These are phyloP conservation scores for Alternaria ethzedia DNA, from an alignment of 2,329 filamentous ascomycete genomes.

Conservation along the genomic window DNA sequence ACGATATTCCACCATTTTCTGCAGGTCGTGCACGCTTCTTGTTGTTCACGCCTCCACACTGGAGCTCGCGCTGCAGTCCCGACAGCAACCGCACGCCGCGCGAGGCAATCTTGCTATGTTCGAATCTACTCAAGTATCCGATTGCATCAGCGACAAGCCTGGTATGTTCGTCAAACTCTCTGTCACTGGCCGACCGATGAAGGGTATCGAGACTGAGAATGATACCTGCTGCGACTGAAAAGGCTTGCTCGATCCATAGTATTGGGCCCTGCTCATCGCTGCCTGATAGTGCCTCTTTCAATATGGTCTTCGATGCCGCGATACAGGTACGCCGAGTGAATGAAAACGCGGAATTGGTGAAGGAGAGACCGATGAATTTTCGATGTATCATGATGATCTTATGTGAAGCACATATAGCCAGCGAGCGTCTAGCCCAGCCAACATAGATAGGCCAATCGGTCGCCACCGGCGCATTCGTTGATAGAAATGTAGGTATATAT, in stretches of 20 bases:
- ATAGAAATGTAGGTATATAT: constrained; percentile 42
- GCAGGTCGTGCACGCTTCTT: constrained; percentile 10
- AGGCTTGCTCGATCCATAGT: constrained; percentile 52
- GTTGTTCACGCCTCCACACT: neutral
- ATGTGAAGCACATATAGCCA: constrained; percentile 48
- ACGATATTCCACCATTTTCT: neutral
- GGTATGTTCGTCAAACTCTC: constrained; percentile 13
- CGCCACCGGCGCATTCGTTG: constrained; percentile 35
- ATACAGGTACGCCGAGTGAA: constrained; percentile 51
- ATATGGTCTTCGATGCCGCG: constrained; percentile 50
- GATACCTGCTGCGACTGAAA: constrained; percentile 50
- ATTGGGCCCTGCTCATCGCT: constrained; percentile 41
- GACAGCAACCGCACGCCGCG: constrained; percentile 20
- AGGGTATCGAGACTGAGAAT: constrained; percentile 50
- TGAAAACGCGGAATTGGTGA: constrained; percentile 47
- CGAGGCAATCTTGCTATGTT: constrained; percentile 16
- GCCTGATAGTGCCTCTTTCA: constrained; percentile 45
- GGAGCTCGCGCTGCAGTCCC: constrained; percentile 12
- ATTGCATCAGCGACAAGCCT: constrained; percentile 14
- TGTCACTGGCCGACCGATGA: constrained; percentile 30
- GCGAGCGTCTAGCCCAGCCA: constrained; percentile 47
- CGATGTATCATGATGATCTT: constrained; percentile 55
- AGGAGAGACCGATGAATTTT: constrained; percentile 48
- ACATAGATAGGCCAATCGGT: constrained; percentile 47
- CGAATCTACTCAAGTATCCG: constrained; percentile 15